phyloP scores from a whole-genome alignment of 176 grass and related monocot species.

The Avena insularis region DNA sequence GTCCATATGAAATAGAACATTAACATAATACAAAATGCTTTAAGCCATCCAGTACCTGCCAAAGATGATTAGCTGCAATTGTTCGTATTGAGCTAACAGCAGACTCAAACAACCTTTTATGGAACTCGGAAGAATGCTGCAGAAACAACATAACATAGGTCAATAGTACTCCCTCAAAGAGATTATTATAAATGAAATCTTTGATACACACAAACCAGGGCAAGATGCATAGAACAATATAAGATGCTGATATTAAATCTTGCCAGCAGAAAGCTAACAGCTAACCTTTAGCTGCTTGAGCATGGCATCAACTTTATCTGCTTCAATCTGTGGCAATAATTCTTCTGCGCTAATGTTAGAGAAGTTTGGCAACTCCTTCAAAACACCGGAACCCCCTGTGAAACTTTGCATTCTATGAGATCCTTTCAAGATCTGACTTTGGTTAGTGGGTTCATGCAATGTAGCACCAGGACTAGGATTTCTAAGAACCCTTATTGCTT shows the following conservation, averaged over 20 bases:
- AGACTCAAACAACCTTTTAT: constrained; percentile 93
- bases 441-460: constrained; percentile 61
- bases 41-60: constrained; percentile 71
- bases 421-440: constrained; percentile 60
- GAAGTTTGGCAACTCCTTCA: constrained; percentile 56
- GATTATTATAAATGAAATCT: not conserved
- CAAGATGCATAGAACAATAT: constrained; percentile 35
- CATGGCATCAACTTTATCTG: constrained; percentile 92
- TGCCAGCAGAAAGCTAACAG: constrained; percentile 9
- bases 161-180: not conserved
- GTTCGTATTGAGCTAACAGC: constrained; percentile 89
- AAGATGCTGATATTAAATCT: constrained; percentile 28
- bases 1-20: constrained; percentile 40
- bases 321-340: constrained; percentile 88
- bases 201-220: not conserved
- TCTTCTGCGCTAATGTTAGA: constrained; percentile 73
- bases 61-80: constrained; percentile 96
- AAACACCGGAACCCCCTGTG: constrained; percentile 45
- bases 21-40: constrained; percentile 28
- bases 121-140: constrained; percentile 95
- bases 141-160: constrained; percentile 39
- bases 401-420: constrained; percentile 69
- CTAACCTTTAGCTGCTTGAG: constrained; percentile 89
- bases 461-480: constrained; percentile 80
- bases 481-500: constrained; percentile 92